These are phyloP conservation scores for Aegilops bicornis DNA, from an alignment of 176 grass and related monocot species.

Conservation along the genomic window DNA sequence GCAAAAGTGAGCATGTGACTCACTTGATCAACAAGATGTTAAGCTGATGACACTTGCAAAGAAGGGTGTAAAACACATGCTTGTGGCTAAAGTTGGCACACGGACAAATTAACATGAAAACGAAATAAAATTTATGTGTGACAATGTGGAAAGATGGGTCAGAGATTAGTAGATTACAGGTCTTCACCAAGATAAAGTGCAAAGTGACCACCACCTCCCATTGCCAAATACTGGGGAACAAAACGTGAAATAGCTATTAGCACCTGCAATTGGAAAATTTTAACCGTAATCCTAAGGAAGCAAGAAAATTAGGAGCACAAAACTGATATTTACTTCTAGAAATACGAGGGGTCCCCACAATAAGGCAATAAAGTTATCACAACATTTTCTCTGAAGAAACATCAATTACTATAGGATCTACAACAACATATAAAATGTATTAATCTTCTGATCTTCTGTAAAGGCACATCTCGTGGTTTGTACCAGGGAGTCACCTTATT, in stretches of 20 bases:
- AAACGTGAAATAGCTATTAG: conserved; percentile 90
- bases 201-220: conserved; percentile 94
- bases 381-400: background rate
- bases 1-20: background rate
- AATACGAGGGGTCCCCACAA: conserved; percentile 13
- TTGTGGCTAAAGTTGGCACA: background rate
- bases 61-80: background rate
- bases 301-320: background rate
- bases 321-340: conserved; percentile 17
- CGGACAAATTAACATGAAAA: background rate
- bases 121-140: background rate
- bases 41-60: background rate
- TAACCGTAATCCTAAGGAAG: background rate
- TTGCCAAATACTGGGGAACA: conserved; percentile 80
- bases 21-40: background rate
- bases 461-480: background rate
- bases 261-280: conserved; percentile 57
- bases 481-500: background rate
- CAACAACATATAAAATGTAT: background rate
- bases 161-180: conserved; percentile 68
- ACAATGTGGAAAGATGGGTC: background rate
- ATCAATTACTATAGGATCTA: background rate
- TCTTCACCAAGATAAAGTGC: conserved; percentile 88
- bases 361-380: background rate
- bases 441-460: background rate